Evolutionary conservation across 2,329 filamentous ascomycete genomes (phyloP), one percentile per base, ranked within the genome.

Genomic region (Fusarium tjaetaba): DNA sequence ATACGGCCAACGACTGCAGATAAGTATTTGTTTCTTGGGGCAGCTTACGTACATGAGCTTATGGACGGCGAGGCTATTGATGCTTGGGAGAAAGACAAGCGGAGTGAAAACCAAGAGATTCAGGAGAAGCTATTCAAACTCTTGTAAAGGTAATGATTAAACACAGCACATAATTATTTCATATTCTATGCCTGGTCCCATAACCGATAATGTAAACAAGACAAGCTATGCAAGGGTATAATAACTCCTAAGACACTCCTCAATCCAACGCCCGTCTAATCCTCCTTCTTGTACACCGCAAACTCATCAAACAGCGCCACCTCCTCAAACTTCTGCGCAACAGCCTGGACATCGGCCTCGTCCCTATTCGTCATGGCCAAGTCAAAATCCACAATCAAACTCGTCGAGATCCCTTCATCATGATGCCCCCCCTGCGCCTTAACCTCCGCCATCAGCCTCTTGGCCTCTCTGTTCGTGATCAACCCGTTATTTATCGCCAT

Each of bases 261-360:
- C 11, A 36, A 38, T 16, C 4, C 4, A 53, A 28, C 16, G 20
- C 34, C 5, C 4, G 4, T 14, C 36, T 39, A 38, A 41, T 55
- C 58, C 20, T 65, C 62, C 20, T 65, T 63, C 46, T 63, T 64
- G 6, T 65, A 65, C 7, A 55, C 62, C 18, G 28, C 58, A 63
- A 65, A 65, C 46, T 65, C 62, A 22, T 63, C 62, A 65, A 65
- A 65, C 32, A 65, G 4, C 11, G 46, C 62, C 20, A 63, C 58
- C 10, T 65, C 62, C 15, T 65, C 62, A 64, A 65, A 65, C 4
- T 55, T 65, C 34, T 55, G 39, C 8, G 58, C 62, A 45, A 65
- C 32, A 46, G 62, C 58, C 13, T 45, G 58, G 2, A 65, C 62
- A 26, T 41, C 10, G 0, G 62, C 62, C 34, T 65, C 58, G 0